Evolutionary conservation across 305 asterid species (phyloP), one percentile per base, ranked within the genome.

Genomic region (Striga hermonthica): DNA sequence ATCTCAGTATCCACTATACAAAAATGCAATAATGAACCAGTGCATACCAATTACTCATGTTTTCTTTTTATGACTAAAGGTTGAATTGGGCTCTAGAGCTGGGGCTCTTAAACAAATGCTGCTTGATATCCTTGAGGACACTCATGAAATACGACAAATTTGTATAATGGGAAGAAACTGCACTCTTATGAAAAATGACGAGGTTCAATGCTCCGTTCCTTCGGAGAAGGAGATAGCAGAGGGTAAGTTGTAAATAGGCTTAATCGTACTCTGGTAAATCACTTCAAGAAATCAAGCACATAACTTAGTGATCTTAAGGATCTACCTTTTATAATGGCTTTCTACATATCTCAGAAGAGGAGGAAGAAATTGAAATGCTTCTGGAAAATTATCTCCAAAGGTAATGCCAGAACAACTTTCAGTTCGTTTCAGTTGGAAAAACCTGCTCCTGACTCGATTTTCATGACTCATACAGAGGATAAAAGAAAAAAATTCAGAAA

Each of bases 311-410:
- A 67, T 40, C 40, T 12, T 47, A 13, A 60, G 22, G 43, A 65
- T 64, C 45, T 58, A 67, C 39, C 64, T 44, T 73, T 78, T 56
- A 57, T 64, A 45, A 50, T 39, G 57, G 45, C 16, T 49, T 28
- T 64, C 60, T 72, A 59, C 73, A 43, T 74, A 75, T 71, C 78
- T 70, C 95, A 93, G 99, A 93, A 74, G 95, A 93, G 75, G 99
- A 93, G 79, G 99, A 93, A 80, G 99, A 93, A 81, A 93, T 93
- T 71, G 99, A 93, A 82, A 93, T 93, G 99, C 95, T 93, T 61
- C 64, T 93, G 81, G 99, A 93, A 75, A 93, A 93, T 75, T 93
- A 84, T 82, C 95, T 93, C 75, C 99, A 93, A 70, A 85, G 99
- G 99, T 93, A 64, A 69, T 67, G 61, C 57, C 71, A 38, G 57